A percentile compares a stretch with the other conserved stretches of the same genome.
These are phyloP conservation scores for Eucalyptus cladocalyx DNA, from an alignment of 345 rosid species.

Conservation along the genomic window DNA sequence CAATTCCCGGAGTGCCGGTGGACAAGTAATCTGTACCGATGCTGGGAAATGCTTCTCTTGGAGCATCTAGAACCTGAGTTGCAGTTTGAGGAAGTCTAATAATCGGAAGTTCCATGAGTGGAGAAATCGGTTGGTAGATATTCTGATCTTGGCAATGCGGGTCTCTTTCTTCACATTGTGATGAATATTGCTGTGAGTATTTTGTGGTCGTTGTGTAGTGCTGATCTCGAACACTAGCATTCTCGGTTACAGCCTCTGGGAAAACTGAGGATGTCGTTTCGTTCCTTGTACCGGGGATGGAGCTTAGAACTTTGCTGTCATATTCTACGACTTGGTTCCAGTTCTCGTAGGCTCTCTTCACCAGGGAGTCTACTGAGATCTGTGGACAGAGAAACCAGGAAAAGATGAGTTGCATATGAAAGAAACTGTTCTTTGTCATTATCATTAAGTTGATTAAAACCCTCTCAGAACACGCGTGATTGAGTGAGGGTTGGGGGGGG, in stretches of 20 bases:
- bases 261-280: slow-evolving; percentile 5
- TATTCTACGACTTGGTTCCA: slow-evolving; percentile 86
- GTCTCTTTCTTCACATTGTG: slow-evolving; percentile 13
- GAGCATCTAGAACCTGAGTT: slow-evolving; percentile 15
- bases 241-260: background rate
- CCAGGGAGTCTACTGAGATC: slow-evolving; percentile 72
- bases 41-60: slow-evolving; percentile 19
- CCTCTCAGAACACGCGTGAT: background rate
- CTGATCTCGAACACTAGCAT: slow-evolving; percentile 5
- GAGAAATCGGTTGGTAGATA: slow-evolving; percentile 27
- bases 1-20: slow-evolving; percentile 24
- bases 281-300: slow-evolving; percentile 25
- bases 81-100: slow-evolving; percentile 27
- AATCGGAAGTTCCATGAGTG: slow-evolving; percentile 50
- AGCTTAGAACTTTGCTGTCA: slow-evolving; percentile 60
- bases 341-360: slow-evolving; percentile 80
- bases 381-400: slow-evolving; percentile 5
- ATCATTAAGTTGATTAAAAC: background rate
- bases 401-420: background rate
- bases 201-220: slow-evolving; percentile 1
- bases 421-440: background rate
- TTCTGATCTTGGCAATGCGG: slow-evolving; percentile 15
- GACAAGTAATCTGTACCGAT: slow-evolving; percentile 32
- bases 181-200: slow-evolving; percentile 13
- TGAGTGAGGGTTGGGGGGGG: too few species aligned